Percentiles rank a stretch among this genome's conserved stretches.
phyloP scores from a whole-genome alignment of 2,329 filamentous ascomycete species.

The Fusarium newnesense region DNA sequence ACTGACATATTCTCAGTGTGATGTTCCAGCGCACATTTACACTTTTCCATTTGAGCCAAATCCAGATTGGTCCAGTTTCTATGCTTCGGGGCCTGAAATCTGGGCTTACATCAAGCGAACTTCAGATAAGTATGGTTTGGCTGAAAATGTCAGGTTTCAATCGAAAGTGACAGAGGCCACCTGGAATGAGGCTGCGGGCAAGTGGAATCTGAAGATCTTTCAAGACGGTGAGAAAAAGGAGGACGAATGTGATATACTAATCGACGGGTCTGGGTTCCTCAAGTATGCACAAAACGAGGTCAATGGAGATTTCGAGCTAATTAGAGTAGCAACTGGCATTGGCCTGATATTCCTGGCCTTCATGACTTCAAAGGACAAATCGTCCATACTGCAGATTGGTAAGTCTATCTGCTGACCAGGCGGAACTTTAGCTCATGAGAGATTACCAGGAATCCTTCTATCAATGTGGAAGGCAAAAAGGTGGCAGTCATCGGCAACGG shows the following conservation, averaged over 20 bases:
- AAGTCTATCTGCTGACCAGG: too few species aligned
- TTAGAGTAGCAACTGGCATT: constrained; percentile 35
- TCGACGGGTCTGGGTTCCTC: not conserved
- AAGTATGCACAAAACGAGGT: not conserved
- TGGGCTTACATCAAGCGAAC: not conserved
- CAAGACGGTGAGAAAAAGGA: not conserved
- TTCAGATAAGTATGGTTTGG: not conserved
- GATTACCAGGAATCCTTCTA: not conserved
- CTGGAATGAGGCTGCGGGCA: not conserved
- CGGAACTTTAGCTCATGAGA: too few species aligned
- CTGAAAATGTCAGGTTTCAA: not conserved
- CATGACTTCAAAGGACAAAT: constrained; percentile 59
- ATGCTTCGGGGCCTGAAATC: not conserved
- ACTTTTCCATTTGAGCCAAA: not conserved
- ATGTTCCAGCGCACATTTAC: constrained; percentile 1
- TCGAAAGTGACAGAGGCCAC: not conserved
- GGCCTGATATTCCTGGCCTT: constrained; percentile 62
- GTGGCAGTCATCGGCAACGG: constrained; percentile 64
- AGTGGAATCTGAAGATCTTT: not conserved
- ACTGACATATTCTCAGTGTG: not conserved
- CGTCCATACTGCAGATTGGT: constrained; percentile 60
- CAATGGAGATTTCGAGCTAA: fast-evolving
- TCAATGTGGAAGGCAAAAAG: constrained; percentile 55
- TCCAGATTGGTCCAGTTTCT: not conserved
- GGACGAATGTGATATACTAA: not conserved